Evolutionary conservation across 31 red algal genomes (phyloP).

Genomic region (Porphyra umbilicalis): DNA sequence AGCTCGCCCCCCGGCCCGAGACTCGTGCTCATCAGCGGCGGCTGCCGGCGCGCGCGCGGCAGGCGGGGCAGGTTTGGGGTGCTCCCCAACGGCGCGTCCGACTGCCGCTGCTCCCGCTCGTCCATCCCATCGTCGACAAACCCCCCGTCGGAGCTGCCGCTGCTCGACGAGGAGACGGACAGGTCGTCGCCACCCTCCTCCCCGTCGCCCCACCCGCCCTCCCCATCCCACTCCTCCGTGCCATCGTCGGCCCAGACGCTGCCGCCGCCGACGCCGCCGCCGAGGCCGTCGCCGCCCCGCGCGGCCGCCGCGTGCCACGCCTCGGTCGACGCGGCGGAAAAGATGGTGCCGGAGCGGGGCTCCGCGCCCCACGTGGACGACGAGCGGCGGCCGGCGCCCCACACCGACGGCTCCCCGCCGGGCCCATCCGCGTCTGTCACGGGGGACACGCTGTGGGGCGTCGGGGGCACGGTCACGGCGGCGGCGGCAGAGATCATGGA

Average conservation of each 20-base stretch:
- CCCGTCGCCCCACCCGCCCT: no score
- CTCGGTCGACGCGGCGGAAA: background rate
- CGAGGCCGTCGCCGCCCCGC: background rate
- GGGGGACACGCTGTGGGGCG: no score
- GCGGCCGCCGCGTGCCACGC: background rate
- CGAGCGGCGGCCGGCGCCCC: background rate
- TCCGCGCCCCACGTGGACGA: background rate
- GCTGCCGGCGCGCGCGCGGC: background rate
- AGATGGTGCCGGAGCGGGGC: background rate
- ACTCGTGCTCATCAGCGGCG: background rate
- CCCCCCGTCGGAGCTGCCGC: background rate
- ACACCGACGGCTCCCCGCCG: no score
- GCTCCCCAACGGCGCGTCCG: no score
- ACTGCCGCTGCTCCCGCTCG: no score
- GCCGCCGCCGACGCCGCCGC: background rate
- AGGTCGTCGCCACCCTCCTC: no score
- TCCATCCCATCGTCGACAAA: background rate
- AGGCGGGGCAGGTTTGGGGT: background rate
- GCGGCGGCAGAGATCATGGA: background rate
- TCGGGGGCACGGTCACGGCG: background rate
- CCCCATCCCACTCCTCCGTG: no score
- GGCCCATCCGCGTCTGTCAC: no score
- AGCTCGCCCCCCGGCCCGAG: no score
- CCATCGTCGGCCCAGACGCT: background rate
- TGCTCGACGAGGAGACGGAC: background rate